A percentile compares a stretch with the other conserved stretches of the same genome.
phyloP scores from a whole-genome alignment of 2,329 filamentous ascomycete genomes.

The Orbilia javanica region DNA sequence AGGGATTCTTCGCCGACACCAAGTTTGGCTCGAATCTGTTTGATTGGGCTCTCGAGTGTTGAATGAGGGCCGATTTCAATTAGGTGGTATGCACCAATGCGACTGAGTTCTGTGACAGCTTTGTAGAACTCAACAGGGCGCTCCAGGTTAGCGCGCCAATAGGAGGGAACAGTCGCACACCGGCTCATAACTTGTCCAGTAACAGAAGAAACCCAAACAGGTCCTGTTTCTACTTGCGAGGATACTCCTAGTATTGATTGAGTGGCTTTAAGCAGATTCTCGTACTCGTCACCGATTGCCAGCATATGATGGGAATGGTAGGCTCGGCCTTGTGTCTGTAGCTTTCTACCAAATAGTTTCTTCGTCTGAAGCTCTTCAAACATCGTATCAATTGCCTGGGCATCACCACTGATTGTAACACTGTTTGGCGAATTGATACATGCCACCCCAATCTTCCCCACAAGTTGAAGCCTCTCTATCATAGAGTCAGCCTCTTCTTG shows the following conservation, averaged over 20 bases:
- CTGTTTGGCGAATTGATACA: conserved; percentile 63
- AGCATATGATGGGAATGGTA: conserved; percentile 68
- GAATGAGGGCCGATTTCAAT: conserved; percentile 60
- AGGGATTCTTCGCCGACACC: conserved; percentile 16
- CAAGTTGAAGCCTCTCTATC: no score
- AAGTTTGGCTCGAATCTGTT: conserved; percentile 24
- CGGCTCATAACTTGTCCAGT: conserved; percentile 59
- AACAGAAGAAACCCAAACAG: conserved; percentile 58
- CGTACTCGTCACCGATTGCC: conserved; percentile 63
- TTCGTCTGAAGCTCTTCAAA: background rate
- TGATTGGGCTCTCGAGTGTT: conserved; percentile 58
- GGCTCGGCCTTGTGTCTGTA: conserved; percentile 66
- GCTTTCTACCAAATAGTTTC: conserved; percentile 63
- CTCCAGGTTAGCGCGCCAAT: conserved; percentile 64
- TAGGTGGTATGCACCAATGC: conserved; percentile 9
- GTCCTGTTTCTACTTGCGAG: conserved; percentile 57
- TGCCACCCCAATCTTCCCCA: no score
- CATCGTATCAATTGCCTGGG: conserved; percentile 62
- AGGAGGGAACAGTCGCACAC: conserved; percentile 60
- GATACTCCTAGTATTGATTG: background rate
- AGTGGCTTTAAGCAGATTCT: conserved; percentile 15
- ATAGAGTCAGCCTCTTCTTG: no score
- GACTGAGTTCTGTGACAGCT: conserved; percentile 60
- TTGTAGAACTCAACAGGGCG: conserved; percentile 64
- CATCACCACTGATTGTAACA: conserved; percentile 62